These are phyloP conservation scores for Saccharomyces pastorianus DNA, from an alignment of 1,139 yeast species.

Conservation along the genomic window DNA sequence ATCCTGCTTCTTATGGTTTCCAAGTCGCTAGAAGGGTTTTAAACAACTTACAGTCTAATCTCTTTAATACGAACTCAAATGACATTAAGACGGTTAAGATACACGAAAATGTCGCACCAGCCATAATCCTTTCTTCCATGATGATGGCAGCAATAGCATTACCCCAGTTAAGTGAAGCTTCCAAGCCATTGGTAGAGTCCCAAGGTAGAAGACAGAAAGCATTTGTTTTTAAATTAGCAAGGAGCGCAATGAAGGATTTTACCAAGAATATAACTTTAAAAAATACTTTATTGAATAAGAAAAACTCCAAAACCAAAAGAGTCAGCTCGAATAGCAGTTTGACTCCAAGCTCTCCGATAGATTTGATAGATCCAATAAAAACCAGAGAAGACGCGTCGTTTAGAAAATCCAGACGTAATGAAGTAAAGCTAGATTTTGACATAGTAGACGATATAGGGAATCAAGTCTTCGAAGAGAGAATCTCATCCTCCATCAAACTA, in stretches of 20 bases:
- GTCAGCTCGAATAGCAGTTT: constrained; percentile 2
- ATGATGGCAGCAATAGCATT: constrained; percentile 55
- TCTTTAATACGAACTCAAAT: constrained; percentile 45
- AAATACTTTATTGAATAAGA: constrained; percentile 41
- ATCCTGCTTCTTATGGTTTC: constrained; percentile 73
- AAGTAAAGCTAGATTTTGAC: constrained; percentile 35
- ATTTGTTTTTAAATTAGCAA: constrained; percentile 64
- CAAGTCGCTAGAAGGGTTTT: constrained; percentile 73
- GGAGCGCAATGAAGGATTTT: constrained; percentile 52
- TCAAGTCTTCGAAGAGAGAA: constrained; percentile 30
- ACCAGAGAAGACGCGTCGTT: constrained; percentile 29
- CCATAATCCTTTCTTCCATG: constrained; percentile 56
- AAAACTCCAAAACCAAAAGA: constrained; percentile 11
- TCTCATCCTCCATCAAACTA: constrained; percentile 28
- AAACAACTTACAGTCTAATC: constrained; percentile 68
- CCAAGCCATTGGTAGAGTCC: constrained; percentile 63
- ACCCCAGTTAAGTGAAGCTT: constrained; percentile 49
- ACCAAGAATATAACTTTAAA: constrained; percentile 59
- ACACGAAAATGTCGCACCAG: constrained; percentile 76
- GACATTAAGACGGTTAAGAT: constrained; percentile 37
- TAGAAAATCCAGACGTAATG: constrained; percentile 26
- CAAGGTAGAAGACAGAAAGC: constrained; percentile 80
- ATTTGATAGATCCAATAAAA: constrained; percentile 23
- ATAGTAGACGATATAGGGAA: constrained; percentile 41
- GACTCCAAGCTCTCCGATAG: constrained; percentile 17